Conservation (phyloP, 495 filamentous ascomycete genomes). For the Baudoinia panamericana region DNA sequence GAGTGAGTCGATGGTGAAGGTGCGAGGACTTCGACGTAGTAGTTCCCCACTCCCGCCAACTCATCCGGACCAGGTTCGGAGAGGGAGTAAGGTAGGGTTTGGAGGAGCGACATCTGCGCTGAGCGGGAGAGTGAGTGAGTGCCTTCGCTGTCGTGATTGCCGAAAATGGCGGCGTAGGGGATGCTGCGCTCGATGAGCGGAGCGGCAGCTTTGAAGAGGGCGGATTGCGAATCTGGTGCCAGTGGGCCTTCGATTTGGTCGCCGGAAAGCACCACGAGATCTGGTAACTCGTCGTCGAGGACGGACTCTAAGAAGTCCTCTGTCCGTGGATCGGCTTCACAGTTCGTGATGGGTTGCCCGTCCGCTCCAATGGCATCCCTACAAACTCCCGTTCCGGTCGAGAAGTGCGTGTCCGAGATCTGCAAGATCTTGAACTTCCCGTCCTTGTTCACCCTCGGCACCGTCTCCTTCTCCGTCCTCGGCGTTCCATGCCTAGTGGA, state of each 20-base stretch:
- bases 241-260: conserved; percentile 95
- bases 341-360: conserved; percentile 66
- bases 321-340: conserved; percentile 83
- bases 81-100: conserved; percentile 79
- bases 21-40: conserved; percentile 80
- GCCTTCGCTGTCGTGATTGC: conserved; percentile 94
- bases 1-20: conserved; percentile 67
- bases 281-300: conserved; percentile 81
- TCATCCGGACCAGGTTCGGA: conserved; percentile 66
- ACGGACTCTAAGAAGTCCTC: conserved; percentile 74
- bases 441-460: conserved; percentile 63
- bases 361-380: conserved; percentile 75
- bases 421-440: conserved; percentile 98
- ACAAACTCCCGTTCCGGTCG: conserved; percentile 73
- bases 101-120: conserved; percentile 69
- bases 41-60: conserved; percentile 87
- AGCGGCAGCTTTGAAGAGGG: conserved; percentile 86
- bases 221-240: conserved; percentile 75
- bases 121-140: conserved; percentile 48
- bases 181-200: conserved; percentile 75
- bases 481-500: conserved; percentile 61
- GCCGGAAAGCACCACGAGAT: conserved; percentile 78
- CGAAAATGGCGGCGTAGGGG: conserved; percentile 88
- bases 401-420: conserved; percentile 77
- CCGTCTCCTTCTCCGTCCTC: conserved; percentile 23